phyloP scores from a whole-genome alignment of 768 basidiomycete genomes.

The Pholiota conissans region DNA sequence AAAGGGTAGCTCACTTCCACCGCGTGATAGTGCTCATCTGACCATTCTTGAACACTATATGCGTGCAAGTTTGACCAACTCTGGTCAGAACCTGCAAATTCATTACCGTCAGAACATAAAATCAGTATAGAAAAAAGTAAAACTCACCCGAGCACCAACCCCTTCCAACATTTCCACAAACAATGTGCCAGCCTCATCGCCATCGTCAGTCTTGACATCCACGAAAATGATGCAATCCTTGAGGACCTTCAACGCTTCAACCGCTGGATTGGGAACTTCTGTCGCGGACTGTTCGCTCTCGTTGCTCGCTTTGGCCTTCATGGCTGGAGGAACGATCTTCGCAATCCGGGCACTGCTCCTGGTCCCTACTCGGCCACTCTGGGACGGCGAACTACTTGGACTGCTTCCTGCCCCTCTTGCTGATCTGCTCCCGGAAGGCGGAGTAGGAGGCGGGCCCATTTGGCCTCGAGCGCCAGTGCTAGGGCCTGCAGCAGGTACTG shows the following conservation, averaged over 20 bases:
- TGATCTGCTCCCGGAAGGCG: conserved; percentile 26
- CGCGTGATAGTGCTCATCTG: conserved; percentile 69
- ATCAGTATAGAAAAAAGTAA: not conserved
- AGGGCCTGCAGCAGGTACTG: conserved; percentile 9
- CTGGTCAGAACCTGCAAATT: conserved; percentile 54
- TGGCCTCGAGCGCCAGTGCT: conserved; percentile 16
- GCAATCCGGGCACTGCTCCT: conserved; percentile 34
- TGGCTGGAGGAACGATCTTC: conserved; percentile 21
- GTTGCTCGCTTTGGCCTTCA: conserved; percentile 10
- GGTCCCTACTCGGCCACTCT: conserved; percentile 16
- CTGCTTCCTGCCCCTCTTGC: conserved; percentile 27
- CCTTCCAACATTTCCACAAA: conserved; percentile 83
- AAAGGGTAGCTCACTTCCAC: conserved; percentile 51
- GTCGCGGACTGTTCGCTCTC: conserved; percentile 19
- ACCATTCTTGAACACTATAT: conserved; percentile 86
- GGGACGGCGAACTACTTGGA: conserved; percentile 17
- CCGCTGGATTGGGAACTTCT: conserved; percentile 22
- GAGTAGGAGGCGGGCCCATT: conserved; percentile 53
- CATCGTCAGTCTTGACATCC: conserved; percentile 83
- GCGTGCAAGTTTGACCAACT: conserved; percentile 74
- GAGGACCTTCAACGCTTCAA: conserved; percentile 51
- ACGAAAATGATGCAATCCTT: conserved; percentile 81
- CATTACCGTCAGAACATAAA: not conserved
- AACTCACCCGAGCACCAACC: conserved; percentile 76
- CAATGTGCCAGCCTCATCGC: conserved; percentile 76